Conservation (phyloP, 2,329 filamentous ascomycete species). For the Talaromyces verruculosus region DNA sequence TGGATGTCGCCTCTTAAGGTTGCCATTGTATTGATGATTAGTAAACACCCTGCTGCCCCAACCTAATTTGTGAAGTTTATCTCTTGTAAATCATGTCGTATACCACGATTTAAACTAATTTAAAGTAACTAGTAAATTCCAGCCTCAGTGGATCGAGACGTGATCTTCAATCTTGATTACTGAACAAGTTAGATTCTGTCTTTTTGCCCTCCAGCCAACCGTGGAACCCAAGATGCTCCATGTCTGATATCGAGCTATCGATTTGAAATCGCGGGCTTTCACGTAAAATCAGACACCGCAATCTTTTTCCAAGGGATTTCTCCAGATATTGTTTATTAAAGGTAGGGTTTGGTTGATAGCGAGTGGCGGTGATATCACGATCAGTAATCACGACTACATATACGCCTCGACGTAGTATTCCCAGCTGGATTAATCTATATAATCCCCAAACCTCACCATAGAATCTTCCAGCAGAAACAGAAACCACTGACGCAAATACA, state of each 20-base stretch:
- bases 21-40: not conserved
- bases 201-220: not conserved
- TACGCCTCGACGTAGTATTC: not conserved
- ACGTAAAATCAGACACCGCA: not conserved
- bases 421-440: not conserved
- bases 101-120: not conserved
- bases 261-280: not conserved
- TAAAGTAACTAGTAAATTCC: not conserved
- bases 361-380: not conserved
- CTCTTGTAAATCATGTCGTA: not conserved
- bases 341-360: not conserved
- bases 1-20: not conserved
- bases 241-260: not conserved
- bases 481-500: not conserved
- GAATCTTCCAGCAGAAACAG: not conserved
- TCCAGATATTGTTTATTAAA: not conserved
- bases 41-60: not conserved
- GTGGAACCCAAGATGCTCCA: not conserved
- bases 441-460: not conserved
- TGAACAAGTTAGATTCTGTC: not conserved
- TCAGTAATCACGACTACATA: not conserved
- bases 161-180: slow-evolving; percentile 4
- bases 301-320: not conserved
- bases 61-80: not conserved
- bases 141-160: not conserved